phyloP scores from a whole-genome alignment of 768 basidiomycete genomes.

The Pulveroboletus ravenelii region DNA sequence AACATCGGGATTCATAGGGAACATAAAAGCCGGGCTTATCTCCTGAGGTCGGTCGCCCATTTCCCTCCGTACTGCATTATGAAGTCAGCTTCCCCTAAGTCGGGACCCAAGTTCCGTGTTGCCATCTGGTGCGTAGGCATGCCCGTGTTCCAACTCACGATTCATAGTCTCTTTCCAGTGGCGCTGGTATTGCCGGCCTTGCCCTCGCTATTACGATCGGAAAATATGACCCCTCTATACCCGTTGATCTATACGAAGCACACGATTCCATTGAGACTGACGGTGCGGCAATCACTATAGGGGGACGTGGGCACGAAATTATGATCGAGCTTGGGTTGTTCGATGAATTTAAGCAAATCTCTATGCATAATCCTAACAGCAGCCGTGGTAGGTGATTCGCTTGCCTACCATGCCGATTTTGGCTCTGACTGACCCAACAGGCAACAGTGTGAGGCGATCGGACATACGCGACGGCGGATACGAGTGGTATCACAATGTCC shows the following conservation, averaged over 20 bases:
- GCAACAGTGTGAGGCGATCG: constrained; percentile 9
- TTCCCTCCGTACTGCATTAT: neutral
- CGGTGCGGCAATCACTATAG: constrained; percentile 43
- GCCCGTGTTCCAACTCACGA: neutral
- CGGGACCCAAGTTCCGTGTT: constrained; percentile 13
- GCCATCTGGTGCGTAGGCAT: constrained; percentile 15
- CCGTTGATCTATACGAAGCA: constrained; percentile 46
- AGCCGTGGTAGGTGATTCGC: neutral
- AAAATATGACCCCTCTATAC: constrained; percentile 16
- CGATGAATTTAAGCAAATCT: constrained; percentile 25
- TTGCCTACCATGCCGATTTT: neutral
- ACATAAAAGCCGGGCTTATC: neutral
- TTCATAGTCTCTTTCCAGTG: constrained; percentile 19
- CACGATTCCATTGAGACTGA: constrained; percentile 35
- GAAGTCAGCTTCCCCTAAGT: neutral
- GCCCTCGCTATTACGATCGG: constrained; percentile 34
- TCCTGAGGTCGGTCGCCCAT: neutral
- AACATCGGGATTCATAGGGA: neutral
- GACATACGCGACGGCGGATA: constrained; percentile 32
- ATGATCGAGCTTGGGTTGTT: constrained; percentile 40
- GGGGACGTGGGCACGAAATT: constrained; percentile 44
- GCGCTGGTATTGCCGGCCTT: constrained; percentile 43
- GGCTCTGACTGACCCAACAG: neutral
- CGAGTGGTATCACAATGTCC: constrained; percentile 21
- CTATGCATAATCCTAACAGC: neutral